Conservation (phyloP, 768 basidiomycete species). For the Coprinopsis marcescibilis region DNA sequence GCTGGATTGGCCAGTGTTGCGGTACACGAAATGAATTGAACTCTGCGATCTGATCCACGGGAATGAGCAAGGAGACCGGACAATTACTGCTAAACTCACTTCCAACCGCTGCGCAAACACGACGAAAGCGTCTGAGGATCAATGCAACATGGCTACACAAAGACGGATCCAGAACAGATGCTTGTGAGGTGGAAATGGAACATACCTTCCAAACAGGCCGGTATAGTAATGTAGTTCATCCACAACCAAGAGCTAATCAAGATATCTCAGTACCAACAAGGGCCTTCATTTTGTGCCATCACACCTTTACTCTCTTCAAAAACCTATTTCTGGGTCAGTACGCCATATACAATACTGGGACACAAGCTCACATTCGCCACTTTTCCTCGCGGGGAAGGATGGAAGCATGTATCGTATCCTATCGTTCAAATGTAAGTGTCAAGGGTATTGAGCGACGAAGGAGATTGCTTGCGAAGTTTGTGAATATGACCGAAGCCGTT, state of each 20-base stretch:
- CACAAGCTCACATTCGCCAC: slow-evolving; percentile 60
- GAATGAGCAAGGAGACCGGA: neutral
- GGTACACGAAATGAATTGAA: slow-evolving; percentile 78
- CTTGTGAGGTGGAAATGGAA: neutral
- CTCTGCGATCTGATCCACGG: slow-evolving; percentile 39
- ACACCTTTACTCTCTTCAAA: slow-evolving; percentile 61
- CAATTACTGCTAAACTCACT: slow-evolving; percentile 55
- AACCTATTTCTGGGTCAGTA: slow-evolving; percentile 46
- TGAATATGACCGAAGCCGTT: slow-evolving; percentile 75
- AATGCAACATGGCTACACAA: slow-evolving; percentile 75
- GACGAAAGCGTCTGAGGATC: slow-evolving; percentile 67
- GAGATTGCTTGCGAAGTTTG: slow-evolving; percentile 68
- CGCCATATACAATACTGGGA: neutral
- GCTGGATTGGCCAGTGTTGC: slow-evolving; percentile 79
- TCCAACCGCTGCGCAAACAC: slow-evolving; percentile 72
- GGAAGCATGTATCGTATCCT: slow-evolving; percentile 85
- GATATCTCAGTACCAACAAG: neutral
- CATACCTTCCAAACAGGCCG: slow-evolving; percentile 72
- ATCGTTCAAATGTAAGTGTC: neutral
- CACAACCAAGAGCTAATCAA: slow-evolving; percentile 58
- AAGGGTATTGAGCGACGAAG: neutral
- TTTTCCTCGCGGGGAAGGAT: slow-evolving; percentile 79
- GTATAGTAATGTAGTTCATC: slow-evolving; percentile 88
- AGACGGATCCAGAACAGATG: neutral
- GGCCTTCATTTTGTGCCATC: neutral